A percentile compares a stretch with the other conserved stretches of the same genome.
phyloP scores from a whole-genome alignment of 2,329 filamentous ascomycete genomes.

The Talaromyces sp. region DNA sequence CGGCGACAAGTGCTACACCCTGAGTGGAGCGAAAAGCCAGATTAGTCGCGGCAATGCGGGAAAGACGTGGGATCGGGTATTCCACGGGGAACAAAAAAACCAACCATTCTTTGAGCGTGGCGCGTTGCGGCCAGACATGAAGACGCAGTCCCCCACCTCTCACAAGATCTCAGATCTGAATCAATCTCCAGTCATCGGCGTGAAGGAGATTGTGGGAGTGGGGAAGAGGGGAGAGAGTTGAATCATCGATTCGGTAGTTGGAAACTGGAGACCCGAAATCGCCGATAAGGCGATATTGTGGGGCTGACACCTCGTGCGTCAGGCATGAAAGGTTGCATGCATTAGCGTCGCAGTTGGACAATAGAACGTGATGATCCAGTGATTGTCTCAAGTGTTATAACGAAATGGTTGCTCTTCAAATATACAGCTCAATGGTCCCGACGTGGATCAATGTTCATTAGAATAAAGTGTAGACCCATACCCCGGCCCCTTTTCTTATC shows the following conservation, averaged over 20 bases:
- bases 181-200: conserved; percentile 17
- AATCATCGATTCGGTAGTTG: conserved; percentile 3
- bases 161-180: conserved; percentile 5
- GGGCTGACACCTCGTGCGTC: background rate
- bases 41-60: conserved; percentile 3
- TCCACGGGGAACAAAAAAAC: conserved; percentile 9
- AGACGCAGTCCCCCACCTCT: conserved; percentile 17
- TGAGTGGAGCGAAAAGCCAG: conserved; percentile 13
- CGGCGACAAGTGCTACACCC: conserved; percentile 44
- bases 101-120: conserved; percentile 45
- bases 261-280: conserved; percentile 4
- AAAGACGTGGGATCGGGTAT: background rate
- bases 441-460: too few relatives aligned
- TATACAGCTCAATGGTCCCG: too few relatives aligned
- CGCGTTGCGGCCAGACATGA: conserved; percentile 40
- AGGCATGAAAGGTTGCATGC: background rate
- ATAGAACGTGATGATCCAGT: too few relatives aligned
- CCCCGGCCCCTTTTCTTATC: too few relatives aligned
- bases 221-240: conserved; percentile 2
- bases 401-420: background rate
- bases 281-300: background rate
- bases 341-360: conserved; percentile 3
- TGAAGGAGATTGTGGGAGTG: background rate
- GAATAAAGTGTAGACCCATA: too few relatives aligned
- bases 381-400: too few relatives aligned